A percentile compares a stretch with the other conserved stretches of the same genome.
These are phyloP conservation scores for Pyrenophora graminea DNA, from an alignment of 2,329 filamentous ascomycete species.

Conservation along the genomic window DNA sequence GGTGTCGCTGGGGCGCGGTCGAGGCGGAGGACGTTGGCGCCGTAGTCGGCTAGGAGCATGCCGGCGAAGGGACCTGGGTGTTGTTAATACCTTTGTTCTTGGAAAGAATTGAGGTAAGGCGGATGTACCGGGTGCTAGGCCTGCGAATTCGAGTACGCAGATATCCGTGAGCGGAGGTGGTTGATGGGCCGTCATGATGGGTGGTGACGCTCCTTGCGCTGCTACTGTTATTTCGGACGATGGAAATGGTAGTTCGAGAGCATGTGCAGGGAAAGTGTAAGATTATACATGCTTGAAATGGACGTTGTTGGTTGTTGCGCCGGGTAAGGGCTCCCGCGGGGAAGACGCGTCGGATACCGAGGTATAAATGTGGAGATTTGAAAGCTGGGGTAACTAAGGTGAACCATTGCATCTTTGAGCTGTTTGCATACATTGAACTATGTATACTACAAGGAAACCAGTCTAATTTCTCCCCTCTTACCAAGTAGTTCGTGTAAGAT, in stretches of 20 bases:
- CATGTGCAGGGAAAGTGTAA: background rate
- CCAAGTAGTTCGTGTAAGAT: too few species aligned
- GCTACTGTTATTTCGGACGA: slow-evolving; percentile 1
- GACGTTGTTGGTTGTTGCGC: slow-evolving; percentile 29
- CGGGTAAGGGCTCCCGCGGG: slow-evolving; percentile 42
- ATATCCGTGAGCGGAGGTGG: slow-evolving; percentile 60
- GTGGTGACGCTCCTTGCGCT: background rate
- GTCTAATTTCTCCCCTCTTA: too few species aligned
- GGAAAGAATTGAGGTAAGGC: background rate
- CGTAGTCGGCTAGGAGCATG: slow-evolving; percentile 79
- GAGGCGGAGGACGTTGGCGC: slow-evolving; percentile 83
- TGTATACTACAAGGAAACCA: background rate
- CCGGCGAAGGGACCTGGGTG: slow-evolving; percentile 81
- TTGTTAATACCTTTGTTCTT: background rate
- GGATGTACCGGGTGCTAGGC: slow-evolving; percentile 60
- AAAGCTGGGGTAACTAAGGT: slow-evolving; percentile 1
- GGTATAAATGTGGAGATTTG: slow-evolving; percentile 22
- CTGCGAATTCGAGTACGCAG: slow-evolving; percentile 68
- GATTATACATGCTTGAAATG: slow-evolving; percentile 31
- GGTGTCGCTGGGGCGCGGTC: slow-evolving; percentile 64
- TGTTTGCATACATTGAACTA: background rate
- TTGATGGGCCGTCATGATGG: slow-evolving; percentile 35
- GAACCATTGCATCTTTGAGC: background rate
- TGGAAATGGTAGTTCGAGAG: background rate
- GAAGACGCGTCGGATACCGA: slow-evolving; percentile 34